Evolutionary conservation across 2,329 filamentous ascomycete species (phyloP).

Genomic region (Hyphodiscus sp.): DNA sequence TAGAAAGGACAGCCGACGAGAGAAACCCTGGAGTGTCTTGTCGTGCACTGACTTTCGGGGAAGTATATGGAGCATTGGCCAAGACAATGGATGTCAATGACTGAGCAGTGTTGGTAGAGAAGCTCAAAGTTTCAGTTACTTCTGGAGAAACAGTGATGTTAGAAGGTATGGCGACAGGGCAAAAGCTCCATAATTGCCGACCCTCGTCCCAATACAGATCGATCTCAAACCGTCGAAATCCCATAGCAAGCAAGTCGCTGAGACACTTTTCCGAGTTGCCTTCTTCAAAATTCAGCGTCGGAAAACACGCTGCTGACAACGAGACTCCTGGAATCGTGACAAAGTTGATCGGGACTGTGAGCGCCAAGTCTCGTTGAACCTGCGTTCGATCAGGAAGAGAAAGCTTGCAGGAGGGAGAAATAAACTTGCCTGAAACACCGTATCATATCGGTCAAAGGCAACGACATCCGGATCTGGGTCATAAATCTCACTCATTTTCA

Average conservation of each 20-base stretch:
- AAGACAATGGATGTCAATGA: neutral
- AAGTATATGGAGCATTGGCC: neutral
- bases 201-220: slow-evolving; percentile 59
- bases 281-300: slow-evolving; percentile 45
- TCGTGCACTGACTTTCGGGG: neutral
- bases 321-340: slow-evolving; percentile 51
- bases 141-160: slow-evolving; percentile 5
- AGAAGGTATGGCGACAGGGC: slow-evolving; percentile 47
- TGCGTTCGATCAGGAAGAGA: slow-evolving; percentile 3
- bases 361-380: slow-evolving; percentile 56
- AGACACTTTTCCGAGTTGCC: slow-evolving; percentile 46
- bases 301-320: slow-evolving; percentile 53
- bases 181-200: slow-evolving; percentile 50
- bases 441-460: slow-evolving; percentile 28
- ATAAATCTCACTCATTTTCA: slow-evolving; percentile 36
- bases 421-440: slow-evolving; percentile 21
- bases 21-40: neutral
- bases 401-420: neutral
- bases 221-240: slow-evolving; percentile 50
- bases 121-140: slow-evolving; percentile 17
- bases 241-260: slow-evolving; percentile 55
- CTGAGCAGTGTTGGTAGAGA: slow-evolving; percentile 13
- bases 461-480: slow-evolving; percentile 31
- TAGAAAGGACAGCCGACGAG: neutral
- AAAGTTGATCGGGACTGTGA: slow-evolving; percentile 56